Evolutionary conservation across 768 basidiomycete species (phyloP).

Genomic region (Mycena chlorophos): DNA sequence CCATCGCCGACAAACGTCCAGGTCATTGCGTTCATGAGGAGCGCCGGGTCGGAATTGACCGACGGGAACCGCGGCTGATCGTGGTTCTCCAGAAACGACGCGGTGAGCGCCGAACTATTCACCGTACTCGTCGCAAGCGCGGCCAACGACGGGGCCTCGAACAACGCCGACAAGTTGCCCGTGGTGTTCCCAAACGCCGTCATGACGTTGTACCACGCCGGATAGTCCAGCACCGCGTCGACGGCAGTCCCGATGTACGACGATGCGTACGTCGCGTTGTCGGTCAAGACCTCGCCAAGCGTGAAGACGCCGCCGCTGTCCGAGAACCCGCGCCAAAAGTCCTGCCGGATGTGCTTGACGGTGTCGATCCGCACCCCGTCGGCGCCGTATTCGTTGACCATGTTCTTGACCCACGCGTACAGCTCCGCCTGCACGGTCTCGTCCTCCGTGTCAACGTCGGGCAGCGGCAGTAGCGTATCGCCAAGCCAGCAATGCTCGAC

Average conservation of each 20-base stretch:
- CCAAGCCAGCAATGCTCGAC: slow-evolving; percentile 77
- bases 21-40: slow-evolving; percentile 57
- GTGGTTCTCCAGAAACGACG: slow-evolving; percentile 73
- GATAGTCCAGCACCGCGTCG: slow-evolving; percentile 62
- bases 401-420: slow-evolving; percentile 57
- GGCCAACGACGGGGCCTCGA: slow-evolving; percentile 28
- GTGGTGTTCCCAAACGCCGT: slow-evolving; percentile 54
- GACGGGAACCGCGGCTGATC: slow-evolving; percentile 61
- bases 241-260: slow-evolving; percentile 46
- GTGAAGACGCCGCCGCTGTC: slow-evolving; percentile 66
- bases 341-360: slow-evolving; percentile 55
- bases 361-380: slow-evolving; percentile 77
- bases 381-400: slow-evolving; percentile 57
- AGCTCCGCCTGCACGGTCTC: slow-evolving; percentile 50
- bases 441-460: slow-evolving; percentile 74
- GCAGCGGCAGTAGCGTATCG: slow-evolving; percentile 59
- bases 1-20: slow-evolving; percentile 69
- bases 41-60: slow-evolving; percentile 49
- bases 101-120: slow-evolving; percentile 39
- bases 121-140: slow-evolving; percentile 42
- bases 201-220: slow-evolving; percentile 52
- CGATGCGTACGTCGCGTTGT: slow-evolving; percentile 32
- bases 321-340: slow-evolving; percentile 70
- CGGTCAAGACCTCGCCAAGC: slow-evolving; percentile 54
- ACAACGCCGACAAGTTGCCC: slow-evolving; percentile 46